Percentiles rank a stretch among this genome's conserved stretches.
Conservation (phyloP, 176 grass and related monocot genomes). For the Carex myosuroides region DNA sequence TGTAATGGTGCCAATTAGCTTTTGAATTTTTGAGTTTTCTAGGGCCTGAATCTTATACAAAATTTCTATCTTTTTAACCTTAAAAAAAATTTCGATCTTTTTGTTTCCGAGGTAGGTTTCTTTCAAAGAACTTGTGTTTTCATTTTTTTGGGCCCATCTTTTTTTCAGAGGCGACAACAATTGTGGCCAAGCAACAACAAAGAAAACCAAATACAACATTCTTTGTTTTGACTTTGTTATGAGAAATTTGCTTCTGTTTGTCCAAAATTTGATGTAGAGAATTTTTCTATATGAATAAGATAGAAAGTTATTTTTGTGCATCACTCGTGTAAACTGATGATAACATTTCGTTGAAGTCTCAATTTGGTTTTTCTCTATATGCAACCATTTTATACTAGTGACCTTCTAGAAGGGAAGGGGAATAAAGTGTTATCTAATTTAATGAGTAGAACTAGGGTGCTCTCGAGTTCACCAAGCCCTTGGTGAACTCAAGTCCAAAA, state of each 20-base stretch:
- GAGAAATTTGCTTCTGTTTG: not conserved
- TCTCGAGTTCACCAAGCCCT: too few species aligned
- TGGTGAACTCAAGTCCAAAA: too few species aligned
- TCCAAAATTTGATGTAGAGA: not conserved
- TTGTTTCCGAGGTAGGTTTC: not conserved
- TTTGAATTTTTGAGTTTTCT: not conserved
- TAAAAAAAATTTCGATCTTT: too few species aligned
- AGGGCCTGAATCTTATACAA: not conserved
- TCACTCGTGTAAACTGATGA: not conserved
- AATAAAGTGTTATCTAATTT: not conserved
- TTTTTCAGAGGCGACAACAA: not conserved
- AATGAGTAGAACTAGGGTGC: too few species aligned
- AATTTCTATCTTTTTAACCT: not conserved
- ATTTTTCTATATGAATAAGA: not conserved
- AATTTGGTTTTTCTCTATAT: not conserved
- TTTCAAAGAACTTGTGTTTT: not conserved
- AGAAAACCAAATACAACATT: not conserved
- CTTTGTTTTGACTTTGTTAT: not conserved
- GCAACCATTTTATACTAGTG: not conserved
- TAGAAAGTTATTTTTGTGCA: not conserved
- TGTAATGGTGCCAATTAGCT: not conserved
- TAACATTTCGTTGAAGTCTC: not conserved
- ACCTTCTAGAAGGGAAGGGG: not conserved
- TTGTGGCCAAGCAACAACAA: constrained; percentile 9
- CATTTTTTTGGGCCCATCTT: not conserved